Base-by-base conservation (phyloP, 108 stramenopile species). In the Stephanodiscus triporus region DNA sequence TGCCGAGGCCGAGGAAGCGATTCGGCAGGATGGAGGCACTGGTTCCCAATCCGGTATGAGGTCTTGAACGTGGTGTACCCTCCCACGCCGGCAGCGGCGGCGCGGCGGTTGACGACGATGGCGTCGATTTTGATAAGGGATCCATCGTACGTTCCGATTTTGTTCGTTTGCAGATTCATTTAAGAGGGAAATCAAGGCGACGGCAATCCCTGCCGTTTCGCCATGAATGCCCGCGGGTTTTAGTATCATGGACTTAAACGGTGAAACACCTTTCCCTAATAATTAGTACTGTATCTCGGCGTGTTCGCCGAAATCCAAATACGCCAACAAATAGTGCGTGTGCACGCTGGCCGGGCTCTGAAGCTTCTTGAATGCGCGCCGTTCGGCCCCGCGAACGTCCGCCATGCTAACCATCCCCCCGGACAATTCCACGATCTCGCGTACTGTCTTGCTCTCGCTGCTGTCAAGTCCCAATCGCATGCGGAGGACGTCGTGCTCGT, bases 391-490 rank as follows among this genome's bases (percentile, higher is more conserved):
- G 48, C 90, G 78, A 3, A 94, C 82, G 57, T 91, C 86, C 20
- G 77, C 37, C 36, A 75, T 53, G 32, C 70, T 85, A 6, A 91
- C 42, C 19, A 63, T 63, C 10, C 85, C 87, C 17, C 85, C 87
- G 56, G 77, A 88, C n/a, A 84, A 61, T 13, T 85, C 81, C 6
- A 72, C 84, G 36, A 95, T 88, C 76, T 95, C 83, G n/a, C 82
- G 68, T 10, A 75, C 80, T 10, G 88, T 85, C 49, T 87, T 74
- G 2, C 77, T 81, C 16, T 86, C 76, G 20, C 93, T 91, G 68
- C 88, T 90, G 68, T 95, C 93, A 47, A 91, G 63, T 43, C 93
- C 93, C 30, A 90, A 75, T 10, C 93, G 81, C 62, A 95, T 67
- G 27, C 91, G 89, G n/a, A 95, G 37, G 4, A 91, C 63, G 63